These are phyloP conservation scores for Pezicula neosporulosa DNA, from an alignment of 2,329 filamentous ascomycete species.

Conservation along the genomic window DNA sequence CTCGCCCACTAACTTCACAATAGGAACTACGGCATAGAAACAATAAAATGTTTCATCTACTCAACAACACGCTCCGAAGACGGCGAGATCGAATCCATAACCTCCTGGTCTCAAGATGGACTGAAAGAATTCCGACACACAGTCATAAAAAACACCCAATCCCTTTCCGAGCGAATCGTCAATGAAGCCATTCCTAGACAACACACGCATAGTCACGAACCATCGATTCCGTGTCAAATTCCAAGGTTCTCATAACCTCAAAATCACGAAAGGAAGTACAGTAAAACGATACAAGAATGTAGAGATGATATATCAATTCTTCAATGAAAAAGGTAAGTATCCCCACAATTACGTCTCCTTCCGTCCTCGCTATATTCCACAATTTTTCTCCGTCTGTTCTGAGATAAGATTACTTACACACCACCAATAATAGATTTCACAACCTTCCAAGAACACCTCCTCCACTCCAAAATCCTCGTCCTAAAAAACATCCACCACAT, in stretches of 20 bases:
- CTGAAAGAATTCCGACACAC: slow-evolving; percentile 13
- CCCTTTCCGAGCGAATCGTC: slow-evolving; percentile 9
- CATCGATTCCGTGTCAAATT: slow-evolving; percentile 17
- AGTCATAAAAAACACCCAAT: slow-evolving; percentile 2
- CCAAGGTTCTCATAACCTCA: slow-evolving; percentile 14
- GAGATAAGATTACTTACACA: no score
- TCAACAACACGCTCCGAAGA: slow-evolving; percentile 9
- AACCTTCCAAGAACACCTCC: slow-evolving; percentile 12
- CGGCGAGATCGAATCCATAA: slow-evolving; percentile 13
- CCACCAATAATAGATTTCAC: slow-evolving; percentile 8
- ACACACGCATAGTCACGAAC: slow-evolving; percentile 11
- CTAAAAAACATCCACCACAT: no score
- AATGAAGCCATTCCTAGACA: slow-evolving; percentile 21
- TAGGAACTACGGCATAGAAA: slow-evolving; percentile 10
- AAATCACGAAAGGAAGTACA: slow-evolving; percentile 7
- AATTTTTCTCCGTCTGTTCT: background rate
- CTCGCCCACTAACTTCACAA: no score
- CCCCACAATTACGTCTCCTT: no score
- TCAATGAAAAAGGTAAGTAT: slow-evolving; percentile 12
- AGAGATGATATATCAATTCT: slow-evolving; percentile 15
- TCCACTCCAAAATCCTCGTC: background rate
- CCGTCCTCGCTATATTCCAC: no score
- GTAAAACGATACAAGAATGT: slow-evolving; percentile 4
- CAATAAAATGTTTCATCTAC: slow-evolving; percentile 7
- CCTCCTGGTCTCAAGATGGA: slow-evolving; percentile 8